Evolutionary conservation across 1,284 basidiomycete genomes (phyloP).

Genomic region (Puccinia coronata): DNA sequence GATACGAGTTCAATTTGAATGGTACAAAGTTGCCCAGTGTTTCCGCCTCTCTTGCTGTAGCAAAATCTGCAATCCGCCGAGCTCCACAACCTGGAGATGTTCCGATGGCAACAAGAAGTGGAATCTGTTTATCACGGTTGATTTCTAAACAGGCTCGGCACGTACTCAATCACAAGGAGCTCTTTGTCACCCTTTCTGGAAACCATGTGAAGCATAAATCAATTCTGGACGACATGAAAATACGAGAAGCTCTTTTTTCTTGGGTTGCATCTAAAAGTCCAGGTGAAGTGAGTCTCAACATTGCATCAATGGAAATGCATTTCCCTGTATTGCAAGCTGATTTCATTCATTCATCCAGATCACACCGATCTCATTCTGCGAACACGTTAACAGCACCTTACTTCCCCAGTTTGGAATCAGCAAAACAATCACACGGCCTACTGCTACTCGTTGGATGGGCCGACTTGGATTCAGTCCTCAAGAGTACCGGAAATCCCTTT

Average conservation of each 20-base stretch:
- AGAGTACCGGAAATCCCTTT: background rate
- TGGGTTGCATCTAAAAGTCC: background rate
- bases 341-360: background rate
- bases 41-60: slow-evolving; percentile 1
- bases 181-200: background rate
- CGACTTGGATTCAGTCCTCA: background rate
- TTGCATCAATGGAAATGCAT: background rate
- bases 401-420: background rate
- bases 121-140: background rate
- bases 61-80: background rate
- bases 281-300: slow-evolving; percentile 1
- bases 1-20: background rate
- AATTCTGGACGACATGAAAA: background rate
- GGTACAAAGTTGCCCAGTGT: background rate
- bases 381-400: background rate
- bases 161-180: background rate
- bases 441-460: background rate
- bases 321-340: background rate
- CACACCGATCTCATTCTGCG: background rate
- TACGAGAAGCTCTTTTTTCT: background rate
- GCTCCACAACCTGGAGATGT: background rate
- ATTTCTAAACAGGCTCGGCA: background rate
- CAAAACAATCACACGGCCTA: background rate
- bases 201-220: background rate
- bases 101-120: background rate